Base-by-base conservation (phyloP, 2,329 filamentous ascomycete species). In the Ophiostoma quercus region DNA sequence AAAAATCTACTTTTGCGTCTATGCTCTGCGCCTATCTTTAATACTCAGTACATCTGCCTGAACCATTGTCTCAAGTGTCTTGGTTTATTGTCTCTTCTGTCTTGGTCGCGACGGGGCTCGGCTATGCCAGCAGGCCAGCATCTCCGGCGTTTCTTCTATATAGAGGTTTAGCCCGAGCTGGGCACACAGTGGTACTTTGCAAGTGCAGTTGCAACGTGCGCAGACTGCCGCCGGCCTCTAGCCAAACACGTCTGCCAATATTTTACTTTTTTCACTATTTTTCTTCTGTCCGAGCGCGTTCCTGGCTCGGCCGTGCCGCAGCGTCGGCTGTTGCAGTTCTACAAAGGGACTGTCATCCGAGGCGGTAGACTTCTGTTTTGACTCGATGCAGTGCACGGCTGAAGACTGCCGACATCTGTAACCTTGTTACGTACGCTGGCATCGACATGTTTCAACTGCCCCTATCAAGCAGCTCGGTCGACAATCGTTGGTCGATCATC, bases 191-290 rank as follows among this genome's bases (percentile, higher is more conserved):
- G 12, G 12, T 12, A 41, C 34, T 54, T 19, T n/a, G n/a, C 9
- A 57, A 57, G 51, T 47, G 43, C 14, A 19, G 14, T 5, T 19
- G 51, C 51, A 57, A 57, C 51, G 8, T 57, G 51, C 22, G 51
- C 22, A 16, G 6, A 25, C 51, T 25, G n/a, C 51, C 51, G 51
- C 51, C 51, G 51, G 51, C 7, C 51, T 57, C 8, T 57, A 57
- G 51, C 51, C 51, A 57, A 57, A 57, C 51, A 57, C 51, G 51
- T 57, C 51, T 57, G 51, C 51, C 51, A 57, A 29, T 57, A 57
- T 12, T 8, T 57, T 25, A n/a, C 22, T 47, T 19, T 47, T 47
- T 32, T 62, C 29, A 8, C 29, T 29, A 5, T 62, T 25, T 25
- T 57, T 57, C 51, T 57, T n/a, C 22, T 34, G 51, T 57, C 51